Percentiles rank a stretch among this genome's conserved stretches.
Conservation (phyloP, 2,329 filamentous ascomycete genomes). For the Xylaria polymorpha region DNA sequence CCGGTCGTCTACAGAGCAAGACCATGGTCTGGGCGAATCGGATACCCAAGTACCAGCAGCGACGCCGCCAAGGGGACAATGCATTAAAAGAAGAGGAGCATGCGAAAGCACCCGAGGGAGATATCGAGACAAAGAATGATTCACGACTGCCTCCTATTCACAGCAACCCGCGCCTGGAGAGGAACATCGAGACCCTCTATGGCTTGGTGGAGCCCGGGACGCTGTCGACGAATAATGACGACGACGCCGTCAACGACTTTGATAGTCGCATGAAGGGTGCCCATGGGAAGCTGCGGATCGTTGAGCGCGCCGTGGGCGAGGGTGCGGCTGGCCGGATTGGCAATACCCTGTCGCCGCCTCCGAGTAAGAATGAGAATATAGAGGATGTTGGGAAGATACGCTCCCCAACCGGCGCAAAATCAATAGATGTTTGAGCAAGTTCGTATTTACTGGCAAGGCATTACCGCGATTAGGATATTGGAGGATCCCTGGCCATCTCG, state of each 20-base stretch:
- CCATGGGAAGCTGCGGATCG: constrained; percentile 83
- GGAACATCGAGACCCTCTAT: constrained; percentile 80
- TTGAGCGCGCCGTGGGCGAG: constrained; percentile 75
- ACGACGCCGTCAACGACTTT: constrained; percentile 90
- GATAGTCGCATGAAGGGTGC: constrained; percentile 87
- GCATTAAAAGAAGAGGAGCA: not conserved
- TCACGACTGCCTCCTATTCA: constrained; percentile 54
- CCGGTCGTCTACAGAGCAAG: constrained; percentile 81
- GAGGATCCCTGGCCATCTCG: not conserved
- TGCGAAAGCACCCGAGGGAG: not conserved
- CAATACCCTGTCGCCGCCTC: constrained; percentile 15
- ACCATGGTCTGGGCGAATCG: constrained; percentile 87
- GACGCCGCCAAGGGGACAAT: not conserved
- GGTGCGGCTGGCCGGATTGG: constrained; percentile 21
- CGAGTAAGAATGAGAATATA: constrained; percentile 46
- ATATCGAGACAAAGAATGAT: constrained; percentile 11
- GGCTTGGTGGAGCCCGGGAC: constrained; percentile 82
- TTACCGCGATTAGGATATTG: not conserved
- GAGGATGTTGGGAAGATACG: constrained; percentile 44
- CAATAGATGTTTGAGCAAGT: constrained; percentile 7
- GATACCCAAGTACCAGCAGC: constrained; percentile 55
- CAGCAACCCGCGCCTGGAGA: constrained; percentile 74
- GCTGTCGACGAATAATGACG: constrained; percentile 82
- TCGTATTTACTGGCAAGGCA: not conserved
- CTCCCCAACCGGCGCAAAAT: constrained; percentile 16